Percentiles rank a stretch among this genome's conserved stretches.
Evolutionary conservation across 176 grass and related monocot genomes (phyloP).

Genomic region (Aegilops sharonensis): DNA sequence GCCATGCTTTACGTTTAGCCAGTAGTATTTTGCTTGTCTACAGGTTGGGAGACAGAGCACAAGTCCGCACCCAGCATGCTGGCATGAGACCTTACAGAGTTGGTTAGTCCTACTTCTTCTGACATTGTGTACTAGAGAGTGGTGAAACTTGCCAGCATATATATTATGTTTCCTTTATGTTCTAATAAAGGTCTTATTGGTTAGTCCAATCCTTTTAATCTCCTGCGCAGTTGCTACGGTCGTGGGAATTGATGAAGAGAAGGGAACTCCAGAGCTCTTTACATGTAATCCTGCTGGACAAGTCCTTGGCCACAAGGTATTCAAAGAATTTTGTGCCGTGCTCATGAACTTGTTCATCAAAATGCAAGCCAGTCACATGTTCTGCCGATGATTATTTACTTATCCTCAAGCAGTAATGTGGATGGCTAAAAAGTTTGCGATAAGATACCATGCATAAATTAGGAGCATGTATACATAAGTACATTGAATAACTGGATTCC

Average conservation of each 20-base stretch:
- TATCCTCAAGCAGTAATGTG: background rate
- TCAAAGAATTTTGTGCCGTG: background rate
- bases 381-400: background rate
- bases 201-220: background rate
- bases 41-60: conserved; percentile 57
- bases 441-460: background rate
- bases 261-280: conserved; percentile 55
- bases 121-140: background rate
- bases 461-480: background rate
- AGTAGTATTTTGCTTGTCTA: background rate
- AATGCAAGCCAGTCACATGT: background rate
- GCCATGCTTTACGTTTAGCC: conserved; percentile 12
- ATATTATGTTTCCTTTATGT: background rate
- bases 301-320: conserved; percentile 65
- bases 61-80: conserved; percentile 57
- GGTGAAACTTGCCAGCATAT: background rate
- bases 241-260: conserved; percentile 71
- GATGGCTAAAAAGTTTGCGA: background rate
- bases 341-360: conserved; percentile 13
- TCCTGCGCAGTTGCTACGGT: conserved; percentile 43
- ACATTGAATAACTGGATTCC: background rate
- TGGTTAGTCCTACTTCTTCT: conserved; percentile 44
- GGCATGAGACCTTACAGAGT: conserved; percentile 55
- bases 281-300: conserved; percentile 60
- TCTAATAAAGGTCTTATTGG: background rate